These are phyloP conservation scores for Botryotinia globosa DNA, from an alignment of 2,329 filamentous ascomycete species.

Conservation along the genomic window DNA sequence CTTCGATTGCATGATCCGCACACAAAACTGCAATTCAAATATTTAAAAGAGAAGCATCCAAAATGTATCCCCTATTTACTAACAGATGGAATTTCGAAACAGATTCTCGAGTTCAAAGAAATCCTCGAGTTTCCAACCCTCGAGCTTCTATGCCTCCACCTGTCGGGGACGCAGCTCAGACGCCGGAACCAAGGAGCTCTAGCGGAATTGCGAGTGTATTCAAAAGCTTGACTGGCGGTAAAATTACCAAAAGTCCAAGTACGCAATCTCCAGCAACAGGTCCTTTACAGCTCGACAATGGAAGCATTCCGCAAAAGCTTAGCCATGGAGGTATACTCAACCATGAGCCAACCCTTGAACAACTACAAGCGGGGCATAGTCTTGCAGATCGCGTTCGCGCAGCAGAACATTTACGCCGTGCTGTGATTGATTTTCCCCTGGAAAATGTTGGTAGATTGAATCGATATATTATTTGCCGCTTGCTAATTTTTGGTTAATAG, in stretches of 20 bases:
- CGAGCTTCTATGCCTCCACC: constrained; percentile 56
- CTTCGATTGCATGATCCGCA: neutral
- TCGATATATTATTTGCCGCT: neutral
- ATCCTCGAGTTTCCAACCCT: constrained; percentile 27
- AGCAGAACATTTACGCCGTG: constrained; percentile 54
- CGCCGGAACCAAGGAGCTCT: constrained; percentile 53
- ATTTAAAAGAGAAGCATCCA: neutral
- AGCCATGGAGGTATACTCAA: constrained; percentile 48
- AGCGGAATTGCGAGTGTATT: constrained; percentile 62
- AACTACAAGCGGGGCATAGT: constrained; percentile 50
- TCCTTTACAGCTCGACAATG: constrained; percentile 45
- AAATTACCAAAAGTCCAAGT: constrained; percentile 50
- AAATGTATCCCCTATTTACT: constrained; percentile 16
- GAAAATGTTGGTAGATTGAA: constrained; percentile 32
- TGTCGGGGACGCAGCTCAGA: constrained; percentile 54
- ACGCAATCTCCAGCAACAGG: constrained; percentile 41
- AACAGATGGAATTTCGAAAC: constrained; percentile 10
- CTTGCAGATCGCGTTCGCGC: constrained; percentile 55
- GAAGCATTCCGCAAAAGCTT: constrained; percentile 40
- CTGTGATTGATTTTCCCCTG: constrained; percentile 57
- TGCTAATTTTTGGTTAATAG: constrained; percentile 22
- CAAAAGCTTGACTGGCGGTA: constrained; percentile 56
- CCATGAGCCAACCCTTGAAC: constrained; percentile 54
- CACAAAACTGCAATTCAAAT: neutral
- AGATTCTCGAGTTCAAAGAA: constrained; percentile 18